Evolutionary conservation across 2,329 filamentous ascomycete genomes (phyloP), one percentile per base, ranked within the genome.

Genomic region (Dothideomycetes sp.): DNA sequence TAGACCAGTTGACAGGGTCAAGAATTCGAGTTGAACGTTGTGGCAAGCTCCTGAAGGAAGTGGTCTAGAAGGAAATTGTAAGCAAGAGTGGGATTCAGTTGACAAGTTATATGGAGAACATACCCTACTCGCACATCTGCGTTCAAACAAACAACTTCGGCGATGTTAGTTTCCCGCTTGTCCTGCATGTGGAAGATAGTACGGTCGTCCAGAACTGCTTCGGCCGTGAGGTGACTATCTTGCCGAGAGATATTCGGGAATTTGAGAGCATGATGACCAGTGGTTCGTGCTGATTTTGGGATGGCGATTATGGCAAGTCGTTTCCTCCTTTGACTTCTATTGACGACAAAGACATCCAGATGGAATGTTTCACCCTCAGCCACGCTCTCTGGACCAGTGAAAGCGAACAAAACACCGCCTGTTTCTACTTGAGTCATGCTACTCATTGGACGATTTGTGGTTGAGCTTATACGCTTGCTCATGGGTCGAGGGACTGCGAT

Each of bases 311-410:
- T 68, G 17, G 82, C 80, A 20, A 88, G 67, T 53, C 84, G 84
- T 35, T 81, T 74, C 4, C 72, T 64, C 32, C 60, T 69, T 25
- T 64, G 63, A 28, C 73, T 74, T 34, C 81, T 76, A 57, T 87
- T 88, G 47, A 85, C 80, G 16, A 87, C 75, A 53, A 84, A 82
- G 15, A 86, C 71, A 27, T 71, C 73, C 82, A 83, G 87, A 29
- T 68, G 66, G 55, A 88, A 87, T 34, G 76, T 67, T 36, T 84
- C 71, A 25, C 82, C 82, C 0, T 79, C 71, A 45, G 67, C 69
- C 18, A 85, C 67, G 41, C 69, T 64, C 16, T 60, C 53, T 10
- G 81, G 80, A 0, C 74, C 76, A 8, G 73, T 74, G 52, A 88
- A 80, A 28, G 82, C 86, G 62, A 87, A 75, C 23, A 80, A 84